Percentiles rank a stretch among this genome's conserved stretches.
phyloP scores from a whole-genome alignment of 441 rosid genomes.

The Adansonia gregorii region DNA sequence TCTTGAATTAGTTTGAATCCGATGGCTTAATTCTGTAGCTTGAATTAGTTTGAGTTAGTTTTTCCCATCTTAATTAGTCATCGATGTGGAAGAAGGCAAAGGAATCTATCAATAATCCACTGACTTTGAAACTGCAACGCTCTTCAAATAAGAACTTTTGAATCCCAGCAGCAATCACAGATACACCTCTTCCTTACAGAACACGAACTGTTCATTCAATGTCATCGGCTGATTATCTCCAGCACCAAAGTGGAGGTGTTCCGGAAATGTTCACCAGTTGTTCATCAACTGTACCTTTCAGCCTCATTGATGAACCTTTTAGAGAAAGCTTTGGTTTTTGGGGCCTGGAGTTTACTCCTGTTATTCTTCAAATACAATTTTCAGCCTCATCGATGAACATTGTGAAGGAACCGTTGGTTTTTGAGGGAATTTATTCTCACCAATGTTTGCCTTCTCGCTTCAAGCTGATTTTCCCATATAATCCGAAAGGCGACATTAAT shows the following conservation, averaged over 20 bases:
- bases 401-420: background rate
- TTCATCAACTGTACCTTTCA: background rate
- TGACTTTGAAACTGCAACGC: background rate
- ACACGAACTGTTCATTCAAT: too few relatives aligned
- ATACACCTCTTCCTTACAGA: too few relatives aligned
- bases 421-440: background rate
- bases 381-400: too few relatives aligned
- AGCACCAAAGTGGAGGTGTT: too few relatives aligned
- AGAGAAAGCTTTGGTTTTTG: too few relatives aligned
- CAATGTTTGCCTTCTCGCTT: background rate
- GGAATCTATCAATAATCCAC: background rate
- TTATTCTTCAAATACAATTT: too few relatives aligned
- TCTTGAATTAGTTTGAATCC: background rate
- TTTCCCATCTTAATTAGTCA: too few relatives aligned
- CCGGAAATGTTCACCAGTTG: background rate
- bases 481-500: background rate
- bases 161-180: background rate
- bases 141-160: background rate
- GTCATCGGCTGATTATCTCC: too few relatives aligned
- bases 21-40: background rate
- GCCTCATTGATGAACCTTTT: too few relatives aligned
- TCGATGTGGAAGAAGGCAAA: background rate
- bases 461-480: background rate
- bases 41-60: too few relatives aligned
- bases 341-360: too few relatives aligned